Percentiles rank a stretch among this genome's conserved stretches.
These are phyloP conservation scores for Colletotrichum aenigma DNA, from an alignment of 2,329 filamentous ascomycete species.

Conservation along the genomic window DNA sequence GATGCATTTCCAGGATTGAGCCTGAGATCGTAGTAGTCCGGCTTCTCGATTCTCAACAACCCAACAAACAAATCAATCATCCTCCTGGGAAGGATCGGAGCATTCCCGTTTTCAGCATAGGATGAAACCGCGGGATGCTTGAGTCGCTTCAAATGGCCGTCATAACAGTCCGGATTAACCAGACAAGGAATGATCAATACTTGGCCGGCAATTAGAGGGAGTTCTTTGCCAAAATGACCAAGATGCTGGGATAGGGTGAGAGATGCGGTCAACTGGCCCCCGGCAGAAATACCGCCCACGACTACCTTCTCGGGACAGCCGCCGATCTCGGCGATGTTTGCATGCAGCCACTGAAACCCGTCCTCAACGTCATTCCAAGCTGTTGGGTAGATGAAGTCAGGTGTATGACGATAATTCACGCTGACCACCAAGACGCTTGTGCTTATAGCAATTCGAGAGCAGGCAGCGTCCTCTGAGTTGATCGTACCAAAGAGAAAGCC, in stretches of 20 bases:
- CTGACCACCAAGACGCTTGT: slow-evolving; percentile 52
- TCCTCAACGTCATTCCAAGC: slow-evolving; percentile 59
- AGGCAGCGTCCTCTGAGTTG: slow-evolving; percentile 55
- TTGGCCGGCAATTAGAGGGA: slow-evolving; percentile 49
- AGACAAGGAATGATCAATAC: slow-evolving; percentile 55
- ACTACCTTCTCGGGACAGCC: slow-evolving; percentile 43
- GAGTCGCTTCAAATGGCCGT: slow-evolving; percentile 36
- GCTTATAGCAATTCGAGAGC: slow-evolving; percentile 33
- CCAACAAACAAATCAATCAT: slow-evolving; percentile 35
- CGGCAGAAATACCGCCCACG: slow-evolving; percentile 54
- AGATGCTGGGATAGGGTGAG: slow-evolving; percentile 43
- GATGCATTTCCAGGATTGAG: slow-evolving; percentile 41
- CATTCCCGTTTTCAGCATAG: slow-evolving; percentile 47
- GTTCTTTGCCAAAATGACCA: slow-evolving; percentile 10
- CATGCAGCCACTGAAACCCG: slow-evolving; percentile 57
- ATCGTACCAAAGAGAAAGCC: slow-evolving; percentile 62
- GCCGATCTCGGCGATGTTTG: slow-evolving; percentile 40
- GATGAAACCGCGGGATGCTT: slow-evolving; percentile 45
- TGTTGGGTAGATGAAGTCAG: slow-evolving; percentile 55
- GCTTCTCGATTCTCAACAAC: slow-evolving; percentile 28
- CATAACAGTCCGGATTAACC: slow-evolving; percentile 31
- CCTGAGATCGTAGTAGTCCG: slow-evolving; percentile 32
- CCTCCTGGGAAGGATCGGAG: slow-evolving; percentile 51
- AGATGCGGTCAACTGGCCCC: slow-evolving; percentile 45
- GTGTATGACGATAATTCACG: slow-evolving; percentile 64